Base-by-base conservation (phyloP, 768 basidiomycete species). In the Pleurotus citrinopileatus region DNA sequence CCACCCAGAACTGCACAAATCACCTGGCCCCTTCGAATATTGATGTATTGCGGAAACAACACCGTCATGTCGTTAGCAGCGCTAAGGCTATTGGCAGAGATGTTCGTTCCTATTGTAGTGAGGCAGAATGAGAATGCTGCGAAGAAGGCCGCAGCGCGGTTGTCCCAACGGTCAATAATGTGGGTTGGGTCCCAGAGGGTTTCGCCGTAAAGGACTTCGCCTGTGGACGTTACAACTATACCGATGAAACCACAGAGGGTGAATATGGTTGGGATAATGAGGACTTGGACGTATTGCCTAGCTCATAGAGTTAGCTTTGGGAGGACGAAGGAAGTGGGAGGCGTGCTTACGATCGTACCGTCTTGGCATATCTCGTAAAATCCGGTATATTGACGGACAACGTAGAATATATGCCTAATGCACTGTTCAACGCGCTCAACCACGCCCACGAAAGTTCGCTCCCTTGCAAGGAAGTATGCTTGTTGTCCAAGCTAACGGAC, bases 51-150 rank as follows among this genome's bases (percentile, higher is more conserved):
- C 25, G 89, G 92, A 62, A 77, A 81, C 36, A 89, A 71, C n/a
- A 82, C 91, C 2, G 84, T 89, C 73, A 94, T 81, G 64, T 95
- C 93, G 63, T 94, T 94, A 3, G 87, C 91, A 2, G 91, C 88
- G 19, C 76, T 76, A 32, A 80, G 58, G 51, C 73, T 77, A 57
- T 95, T 96, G 19, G 91, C 91, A 20, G 89, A 87, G 58, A 91
- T 84, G 58, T 89, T 86, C 17, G 81, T 76, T 28, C 83, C 86
- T 42, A 93, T 75, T 0, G 85, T 89, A 4, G 89, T 83, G 25
- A 94, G 69, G 32, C 79, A 74, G 63, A 92, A 92, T 32, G 83
- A 79, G 65, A 91, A 84, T 0, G 88, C 77, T 4, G 83, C 83
- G 63, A 95, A 94, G 75, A 95, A 95, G 5, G 86, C 84, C 0